Conservation (phyloP, 495 filamentous ascomycete species). For the Neurospora hispaniola region DNA sequence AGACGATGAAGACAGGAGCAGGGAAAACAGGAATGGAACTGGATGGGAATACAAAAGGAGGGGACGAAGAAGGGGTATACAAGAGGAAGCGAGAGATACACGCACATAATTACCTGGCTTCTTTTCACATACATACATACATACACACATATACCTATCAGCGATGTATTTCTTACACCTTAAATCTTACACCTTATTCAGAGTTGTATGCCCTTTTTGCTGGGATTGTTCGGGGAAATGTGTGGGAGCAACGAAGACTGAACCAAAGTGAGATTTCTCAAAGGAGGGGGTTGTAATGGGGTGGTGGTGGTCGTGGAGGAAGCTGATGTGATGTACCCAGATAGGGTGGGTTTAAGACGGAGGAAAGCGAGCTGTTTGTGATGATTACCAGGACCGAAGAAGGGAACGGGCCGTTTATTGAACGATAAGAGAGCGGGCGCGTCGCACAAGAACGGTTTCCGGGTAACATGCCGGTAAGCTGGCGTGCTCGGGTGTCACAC, state of each 20-base stretch:
- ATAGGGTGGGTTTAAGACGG: no score
- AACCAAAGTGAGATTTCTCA: no score
- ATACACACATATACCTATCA: neutral
- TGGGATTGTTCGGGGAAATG: no score
- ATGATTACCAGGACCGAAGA: neutral
- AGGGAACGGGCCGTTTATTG: neutral
- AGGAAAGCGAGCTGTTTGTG: no score
- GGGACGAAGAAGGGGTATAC: neutral
- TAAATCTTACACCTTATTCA: neutral
- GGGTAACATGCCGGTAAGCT: neutral
- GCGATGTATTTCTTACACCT: neutral
- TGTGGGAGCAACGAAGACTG: no score
- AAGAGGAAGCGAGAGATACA: neutral
- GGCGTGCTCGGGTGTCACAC: neutral
- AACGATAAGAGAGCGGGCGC: neutral
- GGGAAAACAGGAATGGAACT: neutral
- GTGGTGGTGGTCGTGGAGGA: no score
- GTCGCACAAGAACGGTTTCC: neutral
- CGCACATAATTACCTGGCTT: neutral
- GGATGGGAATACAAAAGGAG: neutral
- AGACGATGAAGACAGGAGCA: neutral
- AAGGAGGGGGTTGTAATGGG: no score
- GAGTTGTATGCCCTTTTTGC: neutral
- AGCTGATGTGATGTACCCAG: no score
- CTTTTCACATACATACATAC: neutral